phyloP scores from a whole-genome alignment of 2,329 filamentous ascomycete genomes.

The Stachybotrys chartarum region DNA sequence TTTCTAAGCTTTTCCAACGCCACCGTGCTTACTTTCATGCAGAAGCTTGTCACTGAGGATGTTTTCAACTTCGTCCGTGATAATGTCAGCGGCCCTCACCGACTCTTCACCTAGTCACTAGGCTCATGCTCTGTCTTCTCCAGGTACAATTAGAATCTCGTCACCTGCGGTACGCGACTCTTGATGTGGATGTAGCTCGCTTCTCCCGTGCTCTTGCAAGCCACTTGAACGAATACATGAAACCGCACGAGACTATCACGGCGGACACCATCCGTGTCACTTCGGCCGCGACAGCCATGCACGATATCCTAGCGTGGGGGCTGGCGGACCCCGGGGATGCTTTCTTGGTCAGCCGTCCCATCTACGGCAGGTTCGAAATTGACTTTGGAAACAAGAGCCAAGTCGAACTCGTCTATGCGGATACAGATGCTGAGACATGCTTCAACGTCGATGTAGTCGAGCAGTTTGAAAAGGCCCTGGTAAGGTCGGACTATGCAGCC shows the following conservation, averaged over 20 bases:
- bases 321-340: constrained; percentile 29
- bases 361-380: constrained; percentile 41
- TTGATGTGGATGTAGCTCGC: constrained; percentile 23
- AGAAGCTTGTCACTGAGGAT: constrained; percentile 31
- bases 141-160: constrained; percentile 18
- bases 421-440: constrained; percentile 31
- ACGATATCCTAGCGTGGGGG: constrained; percentile 31
- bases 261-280: constrained; percentile 24
- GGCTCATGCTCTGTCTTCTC: neutral
- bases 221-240: constrained; percentile 30
- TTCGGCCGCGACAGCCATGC: constrained; percentile 28
- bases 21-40: neutral
- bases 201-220: constrained; percentile 23
- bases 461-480: constrained; percentile 35
- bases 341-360: constrained; percentile 30
- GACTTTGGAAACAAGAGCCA: constrained; percentile 38
- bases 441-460: constrained; percentile 36
- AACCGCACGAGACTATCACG: constrained; percentile 19
- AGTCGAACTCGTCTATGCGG: constrained; percentile 35
- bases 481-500: constrained; percentile 24
- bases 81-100: neutral
- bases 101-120: neutral
- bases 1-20: neutral
- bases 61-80: neutral
- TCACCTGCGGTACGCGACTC: constrained; percentile 29